phyloP scores from a whole-genome alignment of 306 rosid genomes.

The Dalbergia oliveri region DNA sequence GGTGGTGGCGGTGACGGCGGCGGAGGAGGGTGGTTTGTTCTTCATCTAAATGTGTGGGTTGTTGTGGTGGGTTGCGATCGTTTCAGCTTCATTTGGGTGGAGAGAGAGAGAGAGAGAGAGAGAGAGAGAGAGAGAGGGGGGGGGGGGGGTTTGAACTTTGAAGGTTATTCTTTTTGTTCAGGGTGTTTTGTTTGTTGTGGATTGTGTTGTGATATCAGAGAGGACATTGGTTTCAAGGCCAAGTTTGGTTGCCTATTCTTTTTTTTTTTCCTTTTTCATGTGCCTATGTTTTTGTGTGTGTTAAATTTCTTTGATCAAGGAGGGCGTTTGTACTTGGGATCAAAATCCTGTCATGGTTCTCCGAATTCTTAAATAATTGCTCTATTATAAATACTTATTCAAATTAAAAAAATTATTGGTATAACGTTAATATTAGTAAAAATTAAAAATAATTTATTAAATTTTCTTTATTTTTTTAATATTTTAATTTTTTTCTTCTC shows the following conservation, averaged over 20 bases:
- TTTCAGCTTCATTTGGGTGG: slow-evolving; percentile 68
- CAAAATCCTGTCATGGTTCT: no score
- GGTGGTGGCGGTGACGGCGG: slow-evolving; percentile 3
- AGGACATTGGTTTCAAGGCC: slow-evolving; percentile 1
- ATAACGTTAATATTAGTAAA: no score
- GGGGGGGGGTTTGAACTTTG: slow-evolving; percentile 23
- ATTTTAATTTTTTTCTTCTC: no score
- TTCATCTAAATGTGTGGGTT: slow-evolving; percentile 61
- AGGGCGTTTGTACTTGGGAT: no score
- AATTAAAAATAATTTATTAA: no score
- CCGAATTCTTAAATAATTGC: no score
- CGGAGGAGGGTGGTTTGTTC: slow-evolving; percentile 47
- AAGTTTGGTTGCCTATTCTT: background rate
- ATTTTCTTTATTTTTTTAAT: no score
- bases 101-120: background rate
- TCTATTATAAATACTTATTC: no score
- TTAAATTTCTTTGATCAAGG: no score
- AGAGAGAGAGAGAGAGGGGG: slow-evolving; percentile 22
- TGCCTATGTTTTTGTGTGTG: no score
- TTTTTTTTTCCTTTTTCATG: no score
- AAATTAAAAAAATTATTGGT: no score
- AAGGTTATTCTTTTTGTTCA: background rate
- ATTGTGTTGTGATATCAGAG: slow-evolving; percentile 21
- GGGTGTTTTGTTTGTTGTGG: slow-evolving; percentile 31
- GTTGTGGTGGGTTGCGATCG: slow-evolving; percentile 46